phyloP scores from a whole-genome alignment of 495 filamentous ascomycete species.

The Hypoxylon intermedium region DNA sequence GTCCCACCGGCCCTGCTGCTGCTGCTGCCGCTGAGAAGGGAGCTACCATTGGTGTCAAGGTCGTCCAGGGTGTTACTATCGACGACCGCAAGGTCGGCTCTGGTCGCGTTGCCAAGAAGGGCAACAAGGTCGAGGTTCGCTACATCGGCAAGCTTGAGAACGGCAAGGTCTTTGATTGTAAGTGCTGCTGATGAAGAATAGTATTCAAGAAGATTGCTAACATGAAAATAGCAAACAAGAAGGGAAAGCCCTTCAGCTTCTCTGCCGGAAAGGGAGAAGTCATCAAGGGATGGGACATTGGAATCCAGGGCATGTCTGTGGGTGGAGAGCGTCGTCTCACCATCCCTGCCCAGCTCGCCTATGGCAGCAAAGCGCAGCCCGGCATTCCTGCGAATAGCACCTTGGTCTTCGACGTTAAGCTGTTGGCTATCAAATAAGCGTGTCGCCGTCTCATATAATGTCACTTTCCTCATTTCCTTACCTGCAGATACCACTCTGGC shows the following conservation, averaged over 20 bases:
- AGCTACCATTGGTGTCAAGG: conserved; percentile 69
- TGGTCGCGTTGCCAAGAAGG: conserved; percentile 81
- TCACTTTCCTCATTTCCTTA: conserved; percentile 32
- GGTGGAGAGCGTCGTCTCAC: conserved; percentile 92
- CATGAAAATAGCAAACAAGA: conserved; percentile 79
- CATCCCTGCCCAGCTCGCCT: conserved; percentile 83
- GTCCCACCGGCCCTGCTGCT: conserved; percentile 73
- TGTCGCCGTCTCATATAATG: conserved; percentile 28
- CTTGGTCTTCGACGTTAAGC: conserved; percentile 91
- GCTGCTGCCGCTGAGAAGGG: conserved; percentile 54
- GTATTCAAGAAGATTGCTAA: conserved; percentile 40
- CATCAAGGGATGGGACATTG: conserved; percentile 98
- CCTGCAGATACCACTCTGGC: conserved; percentile 41
- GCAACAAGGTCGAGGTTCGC: conserved; percentile 86
- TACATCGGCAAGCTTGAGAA: conserved; percentile 96
- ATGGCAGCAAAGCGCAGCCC: conserved; percentile 78
- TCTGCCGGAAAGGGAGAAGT: conserved; percentile 92
- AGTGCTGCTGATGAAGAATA: conserved; percentile 44
- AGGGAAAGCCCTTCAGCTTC: conserved; percentile 95
- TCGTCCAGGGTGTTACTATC: conserved; percentile 84
- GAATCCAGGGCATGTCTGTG: conserved; percentile 86
- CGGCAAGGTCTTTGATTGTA: conserved; percentile 92
- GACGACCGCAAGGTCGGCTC: conserved; percentile 93
- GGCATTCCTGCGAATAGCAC: conserved; percentile 91
- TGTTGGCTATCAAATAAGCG: conserved; percentile 70